Conservation (phyloP, 805 yeast species). For the Nakazawaea wickerhamii region DNA sequence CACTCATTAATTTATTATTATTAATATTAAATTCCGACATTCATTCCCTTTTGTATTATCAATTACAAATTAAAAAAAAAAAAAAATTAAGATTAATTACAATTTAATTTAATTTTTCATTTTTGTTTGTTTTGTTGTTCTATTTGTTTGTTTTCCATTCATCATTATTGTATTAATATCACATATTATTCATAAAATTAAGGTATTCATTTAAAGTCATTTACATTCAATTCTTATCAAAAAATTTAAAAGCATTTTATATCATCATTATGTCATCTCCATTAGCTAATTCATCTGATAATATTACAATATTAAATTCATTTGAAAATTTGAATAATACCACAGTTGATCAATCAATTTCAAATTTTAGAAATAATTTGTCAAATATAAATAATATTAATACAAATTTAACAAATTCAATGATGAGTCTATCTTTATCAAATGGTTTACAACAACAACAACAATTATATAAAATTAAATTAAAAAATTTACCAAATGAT, state of each 20-base stretch:
- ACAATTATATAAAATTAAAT: slow-evolving; percentile 24
- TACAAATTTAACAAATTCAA: slow-evolving; percentile 11
- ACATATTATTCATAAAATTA: no score
- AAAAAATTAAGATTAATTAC: no score
- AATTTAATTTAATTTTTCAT: no score
- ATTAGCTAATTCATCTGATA: slow-evolving; percentile 14
- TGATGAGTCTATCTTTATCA: slow-evolving; percentile 14
- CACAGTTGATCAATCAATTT: slow-evolving; percentile 2
- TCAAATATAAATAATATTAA: slow-evolving; percentile 4
- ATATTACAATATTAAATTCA: slow-evolving; percentile 6
- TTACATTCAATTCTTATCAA: not conserved
- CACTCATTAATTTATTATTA: no score
- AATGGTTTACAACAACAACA: slow-evolving; percentile 14
- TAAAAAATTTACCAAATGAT: slow-evolving; percentile 60
- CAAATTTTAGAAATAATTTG: slow-evolving; percentile 3
- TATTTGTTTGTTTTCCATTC: no score
- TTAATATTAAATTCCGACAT: no score
- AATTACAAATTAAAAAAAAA: no score
- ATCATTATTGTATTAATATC: not conserved
- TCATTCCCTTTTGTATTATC: no score
- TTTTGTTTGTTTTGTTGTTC: not conserved
- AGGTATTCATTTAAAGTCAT: not conserved
- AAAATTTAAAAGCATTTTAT: no score
- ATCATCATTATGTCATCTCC: slow-evolving; percentile 14
- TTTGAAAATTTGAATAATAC: slow-evolving; percentile 14